Evolutionary conservation across 805 yeast genomes (phyloP), one percentile per base, ranked within the genome.

Genomic region (Cyberlindnera maritima): DNA sequence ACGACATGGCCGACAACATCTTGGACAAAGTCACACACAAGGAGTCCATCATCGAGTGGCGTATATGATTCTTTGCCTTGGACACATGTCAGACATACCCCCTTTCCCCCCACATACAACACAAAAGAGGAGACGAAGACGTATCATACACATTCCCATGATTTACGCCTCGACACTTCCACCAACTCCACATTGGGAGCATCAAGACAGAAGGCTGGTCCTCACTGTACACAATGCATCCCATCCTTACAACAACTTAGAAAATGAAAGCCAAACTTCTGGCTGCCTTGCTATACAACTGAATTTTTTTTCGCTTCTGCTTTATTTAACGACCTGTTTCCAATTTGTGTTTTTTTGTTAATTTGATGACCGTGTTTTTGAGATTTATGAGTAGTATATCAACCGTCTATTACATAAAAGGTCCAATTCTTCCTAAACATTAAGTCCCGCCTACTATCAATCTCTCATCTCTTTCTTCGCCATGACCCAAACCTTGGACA

Each of bases 1-100:
- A 60, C 43, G 54, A 55, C 14, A 55, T 60, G 31, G 64, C 64
- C 2, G 59, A 58, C 23, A 50, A 40, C n/a, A 60, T 60, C 12
- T 20, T 60, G 34, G 43, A 49, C 4, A 48, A 55, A 35, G 58
- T 52, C 13, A 38, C 43, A 14, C 28, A 28, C 13, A 41, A 46
- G 18, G 52, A 53, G 15, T n/a, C 49, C 11, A 23, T 38, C 9
- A 44, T 55, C 38, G 59, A 59, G 5, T 59, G 63, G 63, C 42
- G 50, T 18, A 56, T 59, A 29, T 59, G 50, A 49, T 12, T 8
- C 28, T 8, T 8, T 8, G 11, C 8, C 28, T 25, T 25, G 28
- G 11, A 8, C 28, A 11, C 28, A 25, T 11, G 11, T 11, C n/a
- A n/a, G n/a, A n/a, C n/a, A n/a, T n/a, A n/a, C n/a, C n/a, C 25